These are phyloP conservation scores for Vigna unguiculata DNA, from an alignment of 306 rosid species.

Conservation along the genomic window DNA sequence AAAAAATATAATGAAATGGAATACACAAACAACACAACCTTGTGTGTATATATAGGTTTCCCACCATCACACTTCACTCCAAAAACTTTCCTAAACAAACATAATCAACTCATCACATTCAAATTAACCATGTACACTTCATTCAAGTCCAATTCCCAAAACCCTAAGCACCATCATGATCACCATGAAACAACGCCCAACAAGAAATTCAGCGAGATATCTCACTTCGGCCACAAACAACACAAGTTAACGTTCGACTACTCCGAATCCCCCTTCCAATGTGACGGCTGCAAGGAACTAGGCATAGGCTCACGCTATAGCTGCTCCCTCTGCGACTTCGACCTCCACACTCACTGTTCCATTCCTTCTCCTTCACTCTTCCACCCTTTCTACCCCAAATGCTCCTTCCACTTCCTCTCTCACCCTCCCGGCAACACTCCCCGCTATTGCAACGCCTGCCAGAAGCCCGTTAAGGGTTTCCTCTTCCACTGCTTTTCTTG, in stretches of 20 bases:
- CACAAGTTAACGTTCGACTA: constrained; percentile 85
- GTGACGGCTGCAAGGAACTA: constrained; percentile 93
- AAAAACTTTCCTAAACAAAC: background rate
- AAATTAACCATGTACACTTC: background rate
- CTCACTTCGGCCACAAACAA: constrained; percentile 82
- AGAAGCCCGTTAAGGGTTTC: constrained; percentile 73
- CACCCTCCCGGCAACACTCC: constrained; percentile 66
- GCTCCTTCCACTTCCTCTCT: constrained; percentile 79
- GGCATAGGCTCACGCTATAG: constrained; percentile 90
- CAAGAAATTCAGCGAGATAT: constrained; percentile 71
- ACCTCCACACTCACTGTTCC: constrained; percentile 91
- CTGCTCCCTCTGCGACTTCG: constrained; percentile 78
- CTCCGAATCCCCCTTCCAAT: constrained; percentile 81
- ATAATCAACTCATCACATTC: background rate
- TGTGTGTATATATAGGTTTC: background rate
- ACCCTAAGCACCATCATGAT: background rate
- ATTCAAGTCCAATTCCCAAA: background rate
- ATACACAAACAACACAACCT: no score
- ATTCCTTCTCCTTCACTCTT: constrained; percentile 62
- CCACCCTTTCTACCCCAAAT: constrained; percentile 88
- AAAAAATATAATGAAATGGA: no score
- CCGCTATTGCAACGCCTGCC: constrained; percentile 86
- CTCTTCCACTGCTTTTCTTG: constrained; percentile 77
- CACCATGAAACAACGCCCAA: background rate
- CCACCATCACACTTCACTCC: background rate